Base-by-base conservation (phyloP, 129 eudicot genomes). In the Apium graveolens region DNA sequence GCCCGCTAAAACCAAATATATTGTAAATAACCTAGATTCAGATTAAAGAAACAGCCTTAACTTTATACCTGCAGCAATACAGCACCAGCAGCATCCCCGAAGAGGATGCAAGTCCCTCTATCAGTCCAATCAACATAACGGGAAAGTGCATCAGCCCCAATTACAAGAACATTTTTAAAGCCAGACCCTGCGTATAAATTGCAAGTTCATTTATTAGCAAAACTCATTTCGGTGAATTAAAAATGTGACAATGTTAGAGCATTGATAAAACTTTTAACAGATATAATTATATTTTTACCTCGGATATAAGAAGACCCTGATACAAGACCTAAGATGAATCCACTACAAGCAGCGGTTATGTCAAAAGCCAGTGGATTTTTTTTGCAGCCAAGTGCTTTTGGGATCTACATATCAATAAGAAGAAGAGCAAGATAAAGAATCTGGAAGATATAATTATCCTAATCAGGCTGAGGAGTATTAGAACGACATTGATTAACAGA, bases 31-130 rank as follows among this genome's bases (percentile, higher is more conserved):
- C 39, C 39, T 29, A 31, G 8, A 65, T 5, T 31, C 3, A 31
- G 38, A 31, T 29, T 14, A 13, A 12, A 65, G 39, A 13, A 65
- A 65, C 38, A 31, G 71, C 39, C 37, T 27, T 65, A 29, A 11
- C 9, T 11, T 11, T 0, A 26, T 76, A 93, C 98, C 96, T 93
- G 97, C 46, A 93, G 90, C 80, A 93, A 74, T 55, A 93, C 93
- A 46, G 98, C 98, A 80, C 98, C 97, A 82, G 98, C 98, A 86
- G 87, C 98, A 89, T 93, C 98, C 76, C 97, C 98, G 70, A 93
- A 93, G 73, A 91, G 93, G 76, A 93, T 91, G 74, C 98, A 93
- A 9, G 96, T 85, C 73, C 96, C 96, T 88, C 98, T 87, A 73
- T 93, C 97, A 13, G 95, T 89, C 98, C 97, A 93, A 84, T 93